phyloP scores from a whole-genome alignment of 345 rosid genomes.

The Gossypium longicalyx region DNA sequence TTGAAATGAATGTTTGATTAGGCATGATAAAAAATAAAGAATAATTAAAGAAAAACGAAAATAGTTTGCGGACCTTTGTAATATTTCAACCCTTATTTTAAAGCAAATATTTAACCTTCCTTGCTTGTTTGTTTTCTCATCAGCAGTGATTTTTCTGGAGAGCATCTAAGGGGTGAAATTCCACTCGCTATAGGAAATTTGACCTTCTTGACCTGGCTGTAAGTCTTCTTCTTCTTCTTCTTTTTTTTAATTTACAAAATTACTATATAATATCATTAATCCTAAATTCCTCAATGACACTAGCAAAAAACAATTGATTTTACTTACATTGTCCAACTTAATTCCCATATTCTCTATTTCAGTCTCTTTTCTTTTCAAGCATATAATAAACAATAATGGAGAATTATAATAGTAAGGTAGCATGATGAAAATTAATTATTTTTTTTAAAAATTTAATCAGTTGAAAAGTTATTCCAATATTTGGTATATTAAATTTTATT shows the following conservation, averaged over 20 bases:
- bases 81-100: not conserved
- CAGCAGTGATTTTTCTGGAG: conserved; percentile 1
- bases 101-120: not conserved
- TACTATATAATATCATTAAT: too few species aligned
- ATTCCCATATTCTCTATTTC: not conserved
- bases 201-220: not conserved
- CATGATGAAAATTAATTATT: too few species aligned
- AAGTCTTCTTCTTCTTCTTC: not conserved
- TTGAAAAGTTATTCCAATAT: accelerated
- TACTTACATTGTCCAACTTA: not conserved
- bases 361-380: not conserved
- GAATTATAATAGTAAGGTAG: too few species aligned
- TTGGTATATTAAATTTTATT: too few species aligned
- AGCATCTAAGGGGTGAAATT: conserved; percentile 1
- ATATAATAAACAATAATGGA: too few species aligned
- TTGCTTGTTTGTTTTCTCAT: not conserved
- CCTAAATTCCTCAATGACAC: not conserved
- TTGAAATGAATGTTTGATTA: too few species aligned
- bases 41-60: too few species aligned
- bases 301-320: not conserved
- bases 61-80: too few species aligned
- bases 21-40: too few species aligned
- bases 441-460: too few species aligned
- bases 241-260: not conserved
- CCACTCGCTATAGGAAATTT: conserved; percentile 5